Conservation (phyloP, 345 rosid species). For the Anacardium occidentale region DNA sequence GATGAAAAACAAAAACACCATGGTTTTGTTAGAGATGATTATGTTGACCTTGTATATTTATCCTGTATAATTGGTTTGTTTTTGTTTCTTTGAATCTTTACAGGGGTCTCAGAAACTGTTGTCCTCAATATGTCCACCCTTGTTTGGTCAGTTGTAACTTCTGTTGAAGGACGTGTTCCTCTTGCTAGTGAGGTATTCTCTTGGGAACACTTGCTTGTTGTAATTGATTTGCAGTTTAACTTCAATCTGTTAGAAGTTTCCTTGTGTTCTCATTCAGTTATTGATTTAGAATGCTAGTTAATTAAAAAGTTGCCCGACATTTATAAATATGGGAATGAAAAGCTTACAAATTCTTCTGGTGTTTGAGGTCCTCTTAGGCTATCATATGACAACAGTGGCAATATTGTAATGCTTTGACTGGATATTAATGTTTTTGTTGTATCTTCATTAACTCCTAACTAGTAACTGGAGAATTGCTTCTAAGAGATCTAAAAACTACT, state of each 20-base stretch:
- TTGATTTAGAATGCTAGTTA: not conserved
- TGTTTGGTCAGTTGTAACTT: constrained; percentile 84
- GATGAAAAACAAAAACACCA: not conserved
- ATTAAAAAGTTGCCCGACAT: not conserved
- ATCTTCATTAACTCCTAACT: not conserved
- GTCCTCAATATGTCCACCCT: constrained; percentile 97
- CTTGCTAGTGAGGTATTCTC: constrained; percentile 94
- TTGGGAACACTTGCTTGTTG: not conserved
- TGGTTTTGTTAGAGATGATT: constrained; percentile 7
- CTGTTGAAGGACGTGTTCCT: constrained; percentile 87
- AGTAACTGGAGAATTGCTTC: not conserved
- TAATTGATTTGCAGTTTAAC: not conserved
- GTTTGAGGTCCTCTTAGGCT: not conserved
- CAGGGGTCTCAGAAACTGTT: constrained; percentile 90
- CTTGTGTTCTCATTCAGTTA: not conserved
- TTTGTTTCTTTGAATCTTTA: constrained; percentile 28
- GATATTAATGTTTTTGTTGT: not conserved
- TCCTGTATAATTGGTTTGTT: constrained; percentile 3
- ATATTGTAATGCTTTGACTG: not conserved
- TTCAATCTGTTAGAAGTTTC: not conserved
- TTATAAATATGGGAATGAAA: not conserved
- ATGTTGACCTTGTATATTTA: not conserved
- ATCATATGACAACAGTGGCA: not conserved
- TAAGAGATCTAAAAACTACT: not conserved
- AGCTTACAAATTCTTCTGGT: not conserved